A percentile compares a stretch with the other conserved stretches of the same genome.
phyloP scores from a whole-genome alignment of 2,329 filamentous ascomycete species.

The Emydomyces testavorans region DNA sequence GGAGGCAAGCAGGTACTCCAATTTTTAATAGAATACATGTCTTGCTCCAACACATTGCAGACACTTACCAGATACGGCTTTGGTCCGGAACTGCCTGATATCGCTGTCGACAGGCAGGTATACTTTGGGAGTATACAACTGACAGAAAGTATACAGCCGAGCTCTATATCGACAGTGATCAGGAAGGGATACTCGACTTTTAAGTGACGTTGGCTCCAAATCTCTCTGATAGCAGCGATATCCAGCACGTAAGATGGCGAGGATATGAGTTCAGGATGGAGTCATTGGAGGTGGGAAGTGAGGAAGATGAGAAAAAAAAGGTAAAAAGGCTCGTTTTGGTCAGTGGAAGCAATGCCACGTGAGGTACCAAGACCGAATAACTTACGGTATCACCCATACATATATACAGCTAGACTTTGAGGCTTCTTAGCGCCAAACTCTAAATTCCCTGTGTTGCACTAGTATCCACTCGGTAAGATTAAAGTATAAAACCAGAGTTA shows the following conservation, averaged over 20 bases:
- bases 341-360: constrained; percentile 8
- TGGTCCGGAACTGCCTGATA: too few relatives aligned
- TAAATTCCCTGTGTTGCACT: not conserved
- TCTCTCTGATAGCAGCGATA: not conserved
- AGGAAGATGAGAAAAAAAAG: not conserved
- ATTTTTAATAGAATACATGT: too few relatives aligned
- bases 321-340: constrained; percentile 1
- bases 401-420: not conserved
- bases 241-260: not conserved
- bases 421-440: constrained; percentile 1
- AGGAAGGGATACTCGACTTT: not conserved
- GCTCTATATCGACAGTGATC: not conserved
- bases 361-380: constrained; percentile 7
- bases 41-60: too few relatives aligned
- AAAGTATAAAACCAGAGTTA: not conserved
- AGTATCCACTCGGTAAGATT: constrained; percentile 3
- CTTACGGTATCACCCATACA: constrained; percentile 8
- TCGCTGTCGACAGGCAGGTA: too few relatives aligned
- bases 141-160: not conserved
- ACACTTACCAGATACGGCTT: too few relatives aligned
- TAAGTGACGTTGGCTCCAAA: not conserved
- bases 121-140: too few relatives aligned
- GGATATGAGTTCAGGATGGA: not conserved
- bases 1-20: too few relatives aligned
- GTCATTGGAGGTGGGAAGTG: not conserved